phyloP scores from a whole-genome alignment of 192 early-diverging fungal species.

The Backusella morwellensis region DNA sequence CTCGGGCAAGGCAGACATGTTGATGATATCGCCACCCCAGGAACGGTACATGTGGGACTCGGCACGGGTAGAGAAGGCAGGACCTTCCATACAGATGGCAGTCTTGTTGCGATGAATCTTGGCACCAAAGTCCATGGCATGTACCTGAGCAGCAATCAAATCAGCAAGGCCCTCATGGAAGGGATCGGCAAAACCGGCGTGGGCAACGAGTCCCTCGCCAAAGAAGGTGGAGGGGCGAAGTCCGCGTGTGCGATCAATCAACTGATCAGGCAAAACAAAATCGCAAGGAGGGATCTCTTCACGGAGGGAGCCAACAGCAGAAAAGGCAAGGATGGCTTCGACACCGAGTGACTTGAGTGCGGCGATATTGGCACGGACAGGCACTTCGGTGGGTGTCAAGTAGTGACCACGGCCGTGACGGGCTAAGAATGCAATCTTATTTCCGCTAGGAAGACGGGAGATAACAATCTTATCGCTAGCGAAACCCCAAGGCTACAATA shows the following conservation, averaged over 20 bases:
- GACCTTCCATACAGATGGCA: constrained; percentile 97
- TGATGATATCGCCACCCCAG: constrained; percentile 94
- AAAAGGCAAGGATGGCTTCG: constrained; percentile 91
- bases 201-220: constrained; percentile 86
- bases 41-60: constrained; percentile 96
- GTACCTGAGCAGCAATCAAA: constrained; percentile 61
- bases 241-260: constrained; percentile 98
- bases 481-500: constrained; percentile 82
- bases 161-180: constrained; percentile 76
- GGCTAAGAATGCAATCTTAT: constrained; percentile 93
- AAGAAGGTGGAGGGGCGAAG: constrained; percentile 93
- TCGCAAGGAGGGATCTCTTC: constrained; percentile 93
- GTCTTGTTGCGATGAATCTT: constrained; percentile 81
- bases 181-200: constrained; percentile 93
- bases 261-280: constrained; percentile 92
- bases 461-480: constrained; percentile 89
- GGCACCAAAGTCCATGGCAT: constrained; percentile 18
- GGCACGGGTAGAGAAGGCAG: constrained; percentile 95
- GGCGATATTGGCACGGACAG: constrained; percentile 95
- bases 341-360: constrained; percentile 94
- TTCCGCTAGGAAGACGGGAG: constrained; percentile 60
- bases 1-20: constrained; percentile 97
- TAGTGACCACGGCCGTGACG: constrained; percentile 92
- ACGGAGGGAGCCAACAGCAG: constrained; percentile 93
- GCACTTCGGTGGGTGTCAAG: constrained; percentile 86